A percentile compares a stretch with the other conserved stretches of the same genome.
phyloP scores from a whole-genome alignment of 2,329 filamentous ascomycete genomes.

The Dichotomopilus funicola region DNA sequence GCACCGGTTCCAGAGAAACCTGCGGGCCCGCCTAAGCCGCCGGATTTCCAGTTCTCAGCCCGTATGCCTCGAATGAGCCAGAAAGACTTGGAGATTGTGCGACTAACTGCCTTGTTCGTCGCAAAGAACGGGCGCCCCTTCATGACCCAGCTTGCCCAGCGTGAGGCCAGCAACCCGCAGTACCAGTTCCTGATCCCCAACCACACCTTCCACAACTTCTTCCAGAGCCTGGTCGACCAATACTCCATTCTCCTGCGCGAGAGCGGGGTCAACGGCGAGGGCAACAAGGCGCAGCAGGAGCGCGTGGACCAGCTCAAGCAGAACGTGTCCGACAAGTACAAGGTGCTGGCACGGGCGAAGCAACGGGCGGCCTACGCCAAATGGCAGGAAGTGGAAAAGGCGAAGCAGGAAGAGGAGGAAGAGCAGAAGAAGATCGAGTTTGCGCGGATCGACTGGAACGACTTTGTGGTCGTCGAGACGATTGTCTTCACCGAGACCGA shows the following conservation, averaged over 20 bases:
- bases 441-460: conserved; percentile 93
- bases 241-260: conserved; percentile 74
- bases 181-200: conserved; percentile 95
- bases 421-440: conserved; percentile 71
- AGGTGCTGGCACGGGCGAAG: conserved; percentile 72
- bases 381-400: conserved; percentile 76
- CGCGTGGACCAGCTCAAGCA: conserved; percentile 65
- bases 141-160: conserved; percentile 82
- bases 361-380: conserved; percentile 83
- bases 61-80: conserved; percentile 97
- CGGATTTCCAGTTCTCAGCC: conserved; percentile 87
- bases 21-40: conserved; percentile 75
- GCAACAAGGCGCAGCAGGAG: conserved; percentile 63
- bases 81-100: conserved; percentile 71
- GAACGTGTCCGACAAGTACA: conserved; percentile 73
- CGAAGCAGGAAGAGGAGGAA: conserved; percentile 80
- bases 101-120: conserved; percentile 81
- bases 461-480: conserved; percentile 93
- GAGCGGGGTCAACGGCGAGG: conserved; percentile 58
- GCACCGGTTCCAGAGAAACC: conserved; percentile 56
- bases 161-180: conserved; percentile 84
- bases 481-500: conserved; percentile 87
- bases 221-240: conserved; percentile 85
- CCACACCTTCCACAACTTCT: conserved; percentile 94
- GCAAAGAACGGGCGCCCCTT: conserved; percentile 89